Percentiles rank a stretch among this genome's conserved stretches.
These are phyloP conservation scores for Rubia yunnanensis DNA, from an alignment of 257 asterid genomes.

Conservation along the genomic window DNA sequence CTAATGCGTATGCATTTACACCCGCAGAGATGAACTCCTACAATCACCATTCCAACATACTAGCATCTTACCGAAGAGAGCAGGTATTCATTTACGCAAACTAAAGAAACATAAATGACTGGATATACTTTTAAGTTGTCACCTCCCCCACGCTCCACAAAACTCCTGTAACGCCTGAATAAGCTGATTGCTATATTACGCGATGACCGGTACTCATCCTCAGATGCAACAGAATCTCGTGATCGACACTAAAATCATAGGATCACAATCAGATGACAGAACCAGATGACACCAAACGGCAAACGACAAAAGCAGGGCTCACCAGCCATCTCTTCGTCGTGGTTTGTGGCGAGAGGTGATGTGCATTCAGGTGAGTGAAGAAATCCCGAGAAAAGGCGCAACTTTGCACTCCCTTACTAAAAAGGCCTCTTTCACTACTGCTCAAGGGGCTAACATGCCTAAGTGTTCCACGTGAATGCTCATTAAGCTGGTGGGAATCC, in stretches of 20 bases:
- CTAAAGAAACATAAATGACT: conserved; percentile 11
- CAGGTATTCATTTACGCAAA: conserved; percentile 6
- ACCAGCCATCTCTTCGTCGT: conserved; percentile 74
- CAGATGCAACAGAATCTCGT: conserved; percentile 61
- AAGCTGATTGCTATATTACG: conserved; percentile 88
- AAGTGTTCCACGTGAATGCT: conserved; percentile 28
- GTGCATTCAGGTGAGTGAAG: conserved; percentile 36
- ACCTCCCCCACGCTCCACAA: conserved; percentile 93
- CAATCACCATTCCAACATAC: conserved; percentile 18
- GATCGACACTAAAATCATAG: conserved; percentile 50
- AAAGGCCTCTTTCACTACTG: conserved; percentile 21
- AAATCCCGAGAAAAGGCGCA: conserved; percentile 30
- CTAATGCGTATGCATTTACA: conserved; percentile 87
- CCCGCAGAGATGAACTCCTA: conserved; percentile 96
- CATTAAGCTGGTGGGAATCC: conserved; percentile 39
- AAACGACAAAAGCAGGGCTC: conserved; percentile 12
- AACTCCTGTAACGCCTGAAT: conserved; percentile 75
- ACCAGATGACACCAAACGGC: neutral
- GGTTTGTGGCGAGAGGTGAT: conserved; percentile 29
- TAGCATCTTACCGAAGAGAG: conserved; percentile 8
- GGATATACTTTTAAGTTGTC: conserved; percentile 81
- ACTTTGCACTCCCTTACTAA: conserved; percentile 31
- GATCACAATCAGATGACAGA: conserved; percentile 1
- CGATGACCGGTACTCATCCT: conserved; percentile 79
- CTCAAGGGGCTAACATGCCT: conserved; percentile 28